Conservation (phyloP, 2,329 filamentous ascomycete genomes). For the Ceratocystis cubensis region DNA sequence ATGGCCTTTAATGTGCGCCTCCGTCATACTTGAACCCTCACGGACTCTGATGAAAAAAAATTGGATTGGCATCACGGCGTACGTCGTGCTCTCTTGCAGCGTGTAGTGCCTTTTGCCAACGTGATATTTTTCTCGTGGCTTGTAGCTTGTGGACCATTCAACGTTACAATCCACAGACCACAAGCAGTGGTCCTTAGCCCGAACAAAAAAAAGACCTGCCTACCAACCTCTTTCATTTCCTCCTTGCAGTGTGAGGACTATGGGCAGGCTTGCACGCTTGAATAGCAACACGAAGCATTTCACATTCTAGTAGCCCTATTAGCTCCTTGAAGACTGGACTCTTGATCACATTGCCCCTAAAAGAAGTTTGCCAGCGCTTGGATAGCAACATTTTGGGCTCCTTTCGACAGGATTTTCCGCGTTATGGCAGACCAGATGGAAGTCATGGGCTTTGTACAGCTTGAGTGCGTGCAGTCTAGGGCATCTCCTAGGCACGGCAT, state of each 20-base stretch:
- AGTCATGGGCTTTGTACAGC: neutral
- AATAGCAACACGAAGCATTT: neutral
- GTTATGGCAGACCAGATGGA: neutral
- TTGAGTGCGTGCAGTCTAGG: neutral
- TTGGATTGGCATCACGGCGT: constrained; percentile 3
- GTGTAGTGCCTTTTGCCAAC: neutral
- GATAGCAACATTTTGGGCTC: neutral
- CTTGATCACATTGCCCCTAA: neutral
- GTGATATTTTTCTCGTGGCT: neutral
- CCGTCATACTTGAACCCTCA: neutral
- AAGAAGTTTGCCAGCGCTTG: neutral
- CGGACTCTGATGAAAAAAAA: neutral
- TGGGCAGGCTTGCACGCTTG: neutral
- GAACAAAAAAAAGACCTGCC: neutral
- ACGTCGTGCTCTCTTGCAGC: neutral
- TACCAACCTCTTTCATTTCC: neutral
- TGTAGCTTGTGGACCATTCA: neutral
- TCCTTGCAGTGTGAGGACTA: neutral
- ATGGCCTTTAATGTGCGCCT: neutral
- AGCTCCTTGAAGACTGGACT: too few species aligned
- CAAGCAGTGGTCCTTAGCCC: neutral
- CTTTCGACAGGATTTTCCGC: neutral
- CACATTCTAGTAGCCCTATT: neutral
- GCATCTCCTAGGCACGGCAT: constrained; percentile 4
- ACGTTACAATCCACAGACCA: neutral